Conservation (phyloP, 352 stramenopile species). For the Phytopythium cucurbitacearum region DNA sequence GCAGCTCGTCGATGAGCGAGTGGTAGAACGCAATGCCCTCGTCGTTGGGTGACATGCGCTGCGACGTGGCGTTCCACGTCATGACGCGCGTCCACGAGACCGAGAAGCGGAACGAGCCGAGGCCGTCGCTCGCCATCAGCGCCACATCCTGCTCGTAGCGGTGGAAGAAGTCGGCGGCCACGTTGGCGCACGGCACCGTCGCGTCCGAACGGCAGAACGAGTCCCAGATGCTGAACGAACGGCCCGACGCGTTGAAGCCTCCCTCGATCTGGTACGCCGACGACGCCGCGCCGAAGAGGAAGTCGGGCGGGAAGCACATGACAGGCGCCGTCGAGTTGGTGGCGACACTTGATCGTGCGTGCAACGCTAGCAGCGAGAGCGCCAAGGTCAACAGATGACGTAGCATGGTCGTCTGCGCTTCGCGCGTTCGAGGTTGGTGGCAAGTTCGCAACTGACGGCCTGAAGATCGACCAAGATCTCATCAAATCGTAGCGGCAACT, state of each 20-base stretch:
- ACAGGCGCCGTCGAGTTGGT: constrained; percentile 5
- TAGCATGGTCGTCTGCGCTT: no score
- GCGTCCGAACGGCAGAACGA: constrained; percentile 77
- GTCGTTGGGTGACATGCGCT: constrained; percentile 56
- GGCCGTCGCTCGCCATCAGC: constrained; percentile 87
- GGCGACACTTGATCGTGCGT: no score
- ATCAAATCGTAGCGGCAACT: no score
- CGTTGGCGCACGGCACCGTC: constrained; percentile 75
- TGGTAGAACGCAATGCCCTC: constrained; percentile 94
- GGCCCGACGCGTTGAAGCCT: constrained; percentile 76
- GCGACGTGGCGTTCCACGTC: constrained; percentile 54
- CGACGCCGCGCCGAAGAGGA: constrained; percentile 88
- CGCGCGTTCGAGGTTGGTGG: no score
- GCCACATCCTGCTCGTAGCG: constrained; percentile 87
- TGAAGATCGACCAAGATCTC: no score
- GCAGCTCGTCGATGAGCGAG: constrained; percentile 81
- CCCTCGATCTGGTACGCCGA: constrained; percentile 94
- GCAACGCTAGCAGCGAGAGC: no score
- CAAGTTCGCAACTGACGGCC: no score
- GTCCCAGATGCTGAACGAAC: constrained; percentile 90
- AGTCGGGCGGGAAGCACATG: constrained; percentile 57
- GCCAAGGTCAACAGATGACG: no score
- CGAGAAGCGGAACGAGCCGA: constrained; percentile 89
- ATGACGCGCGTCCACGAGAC: constrained; percentile 89
- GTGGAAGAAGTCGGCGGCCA: constrained; percentile 93